These are phyloP conservation scores for Fusarium torreyae DNA, from an alignment of 2,329 filamentous ascomycete species.

Conservation along the genomic window DNA sequence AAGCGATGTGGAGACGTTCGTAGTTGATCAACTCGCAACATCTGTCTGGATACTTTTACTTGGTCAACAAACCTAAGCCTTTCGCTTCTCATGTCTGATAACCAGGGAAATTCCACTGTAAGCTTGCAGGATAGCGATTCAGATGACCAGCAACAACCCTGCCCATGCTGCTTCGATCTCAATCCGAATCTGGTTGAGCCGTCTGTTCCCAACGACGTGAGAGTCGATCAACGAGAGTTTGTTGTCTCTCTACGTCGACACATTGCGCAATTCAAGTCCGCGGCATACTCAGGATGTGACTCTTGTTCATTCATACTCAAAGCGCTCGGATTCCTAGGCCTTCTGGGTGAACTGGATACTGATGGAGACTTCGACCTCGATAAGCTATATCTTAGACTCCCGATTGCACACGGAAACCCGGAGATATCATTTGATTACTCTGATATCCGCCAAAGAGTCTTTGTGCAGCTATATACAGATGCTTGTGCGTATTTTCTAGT, in stretches of 20 bases:
- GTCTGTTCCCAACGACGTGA: conserved; percentile 1
- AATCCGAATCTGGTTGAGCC: neutral
- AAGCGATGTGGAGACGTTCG: conserved; percentile 7
- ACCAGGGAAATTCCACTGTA: neutral
- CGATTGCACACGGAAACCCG: conserved; percentile 28
- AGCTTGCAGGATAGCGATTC: neutral
- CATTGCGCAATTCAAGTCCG: conserved; percentile 2
- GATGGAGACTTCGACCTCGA: neutral
- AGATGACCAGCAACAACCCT: neutral
- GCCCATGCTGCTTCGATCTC: conserved; percentile 29
- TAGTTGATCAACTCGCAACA: neutral
- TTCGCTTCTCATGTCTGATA: neutral
- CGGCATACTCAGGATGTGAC: conserved; percentile 17
- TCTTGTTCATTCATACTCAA: conserved; percentile 24
- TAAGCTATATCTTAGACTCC: conserved; percentile 19
- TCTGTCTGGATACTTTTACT: neutral
- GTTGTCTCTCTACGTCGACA: conserved; percentile 10
- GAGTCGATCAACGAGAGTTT: conserved; percentile 1
- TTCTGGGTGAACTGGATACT: neutral
- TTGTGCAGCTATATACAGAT: conserved; percentile 31
- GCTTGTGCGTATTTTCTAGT: neutral
- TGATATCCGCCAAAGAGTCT: neutral
- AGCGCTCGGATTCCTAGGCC: conserved; percentile 15
- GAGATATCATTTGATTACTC: conserved; percentile 23
- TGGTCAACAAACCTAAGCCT: neutral